Evolutionary conservation across 2,329 filamentous ascomycete genomes (phyloP).

Genomic region (Nemania abortiva): DNA sequence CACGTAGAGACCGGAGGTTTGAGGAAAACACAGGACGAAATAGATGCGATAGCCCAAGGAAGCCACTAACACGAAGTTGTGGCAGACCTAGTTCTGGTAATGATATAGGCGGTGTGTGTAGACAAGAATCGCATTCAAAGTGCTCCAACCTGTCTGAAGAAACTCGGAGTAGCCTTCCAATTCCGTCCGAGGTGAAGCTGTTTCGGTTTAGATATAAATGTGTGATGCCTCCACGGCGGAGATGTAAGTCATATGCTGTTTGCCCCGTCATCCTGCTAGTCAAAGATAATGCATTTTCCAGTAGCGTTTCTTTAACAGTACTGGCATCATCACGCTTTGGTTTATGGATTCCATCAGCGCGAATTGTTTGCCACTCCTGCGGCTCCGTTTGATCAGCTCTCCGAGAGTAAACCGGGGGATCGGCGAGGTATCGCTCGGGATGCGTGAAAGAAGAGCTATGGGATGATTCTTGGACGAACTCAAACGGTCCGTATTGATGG

Average conservation of each 20-base stretch:
- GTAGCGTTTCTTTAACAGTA: constrained; percentile 49
- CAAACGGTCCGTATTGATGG: constrained; percentile 56
- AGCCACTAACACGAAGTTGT: constrained; percentile 55
- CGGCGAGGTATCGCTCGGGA: constrained; percentile 61
- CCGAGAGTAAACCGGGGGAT: constrained; percentile 59
- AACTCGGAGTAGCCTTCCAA: constrained; percentile 58
- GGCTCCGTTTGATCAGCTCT: constrained; percentile 41
- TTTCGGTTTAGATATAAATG: constrained; percentile 68
- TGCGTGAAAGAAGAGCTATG: constrained; percentile 60
- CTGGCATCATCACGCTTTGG: constrained; percentile 53
- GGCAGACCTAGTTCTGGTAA: constrained; percentile 47
- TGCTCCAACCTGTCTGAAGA: constrained; percentile 63
- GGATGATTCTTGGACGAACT: constrained; percentile 61
- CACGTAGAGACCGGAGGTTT: constrained; percentile 64
- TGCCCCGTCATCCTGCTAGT: constrained; percentile 36
- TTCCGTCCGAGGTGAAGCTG: constrained; percentile 57
- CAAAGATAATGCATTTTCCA: constrained; percentile 40
- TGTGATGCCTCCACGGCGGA: constrained; percentile 57
- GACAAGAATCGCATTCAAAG: constrained; percentile 63
- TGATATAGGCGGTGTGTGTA: constrained; percentile 43
- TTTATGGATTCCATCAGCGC: constrained; percentile 53
- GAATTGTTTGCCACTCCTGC: constrained; percentile 48
- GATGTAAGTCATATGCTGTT: constrained; percentile 45
- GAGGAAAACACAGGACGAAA: constrained; percentile 66
- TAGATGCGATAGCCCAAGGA: constrained; percentile 60